Conservation (phyloP, 805 yeast species). For the Scheffersomyces amazonensis region DNA sequence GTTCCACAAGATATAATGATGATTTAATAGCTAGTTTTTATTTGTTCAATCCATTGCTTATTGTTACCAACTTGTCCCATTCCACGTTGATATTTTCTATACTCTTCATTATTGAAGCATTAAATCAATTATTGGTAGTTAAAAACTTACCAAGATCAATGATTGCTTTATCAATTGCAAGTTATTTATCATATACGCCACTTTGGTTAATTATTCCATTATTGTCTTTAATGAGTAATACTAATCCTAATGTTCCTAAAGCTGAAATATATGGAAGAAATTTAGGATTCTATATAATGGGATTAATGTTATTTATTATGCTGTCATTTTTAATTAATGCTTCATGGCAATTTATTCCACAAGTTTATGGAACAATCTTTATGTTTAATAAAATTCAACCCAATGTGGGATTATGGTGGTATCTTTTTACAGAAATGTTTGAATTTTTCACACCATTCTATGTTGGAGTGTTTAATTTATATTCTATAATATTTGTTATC, state of each 20-base stretch:
- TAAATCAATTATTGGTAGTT: constrained; percentile 42
- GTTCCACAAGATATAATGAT: constrained; percentile 26
- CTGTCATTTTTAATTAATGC: constrained; percentile 22
- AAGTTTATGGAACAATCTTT: constrained; percentile 53
- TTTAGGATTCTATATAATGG: constrained; percentile 12
- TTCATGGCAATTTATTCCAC: constrained; percentile 24
- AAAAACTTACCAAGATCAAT: constrained; percentile 43
- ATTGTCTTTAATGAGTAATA: constrained; percentile 30
- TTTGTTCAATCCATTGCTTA: constrained; percentile 76
- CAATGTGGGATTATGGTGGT: constrained; percentile 98
- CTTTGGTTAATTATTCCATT: constrained; percentile 59
- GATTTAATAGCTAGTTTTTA: constrained; percentile 60
- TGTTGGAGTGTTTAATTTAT: constrained; percentile 78
- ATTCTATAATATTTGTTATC: constrained; percentile 58
- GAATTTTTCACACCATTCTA: constrained; percentile 84
- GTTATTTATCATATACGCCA: constrained; percentile 65
- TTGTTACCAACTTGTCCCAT: constrained; percentile 64
- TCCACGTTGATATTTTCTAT: constrained; percentile 65
- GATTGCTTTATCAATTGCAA: constrained; percentile 55
- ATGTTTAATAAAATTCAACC: constrained; percentile 74
- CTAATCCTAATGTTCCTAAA: constrained; percentile 3
- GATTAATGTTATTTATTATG: constrained; percentile 20
- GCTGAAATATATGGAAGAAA: constrained; percentile 15
- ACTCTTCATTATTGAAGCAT: constrained; percentile 48
- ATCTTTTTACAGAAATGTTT: constrained; percentile 93